These are phyloP conservation scores for Scopulariopsis brevicaulis DNA, from an alignment of 2,329 filamentous ascomycete genomes.

Conservation along the genomic window DNA sequence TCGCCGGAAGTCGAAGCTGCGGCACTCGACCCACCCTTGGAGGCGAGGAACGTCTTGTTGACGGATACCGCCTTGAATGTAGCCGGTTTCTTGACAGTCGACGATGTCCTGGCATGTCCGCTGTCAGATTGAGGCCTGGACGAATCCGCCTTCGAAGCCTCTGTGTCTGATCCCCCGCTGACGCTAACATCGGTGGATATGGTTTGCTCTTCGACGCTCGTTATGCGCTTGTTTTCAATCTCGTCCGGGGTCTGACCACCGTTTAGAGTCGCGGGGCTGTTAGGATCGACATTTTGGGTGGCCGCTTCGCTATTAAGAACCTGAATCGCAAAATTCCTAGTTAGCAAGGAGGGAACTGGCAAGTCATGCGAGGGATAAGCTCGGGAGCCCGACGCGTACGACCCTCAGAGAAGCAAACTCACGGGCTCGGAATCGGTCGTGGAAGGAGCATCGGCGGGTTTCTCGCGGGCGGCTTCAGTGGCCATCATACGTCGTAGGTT, in stretches of 20 bases:
- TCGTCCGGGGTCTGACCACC: conserved; percentile 35
- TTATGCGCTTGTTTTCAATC: conserved; percentile 43
- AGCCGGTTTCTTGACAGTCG: conserved; percentile 59
- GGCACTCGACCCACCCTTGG: conserved; percentile 43
- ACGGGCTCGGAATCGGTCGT: conserved; percentile 33
- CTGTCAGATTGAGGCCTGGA: conserved; percentile 44
- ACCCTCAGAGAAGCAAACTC: conserved; percentile 14
- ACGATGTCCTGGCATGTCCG: conserved; percentile 44
- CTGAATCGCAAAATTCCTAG: background rate
- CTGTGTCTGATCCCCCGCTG: conserved; percentile 68
- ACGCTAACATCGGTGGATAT: conserved; percentile 56
- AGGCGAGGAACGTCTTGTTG: conserved; percentile 72
- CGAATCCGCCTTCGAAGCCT: conserved; percentile 50
- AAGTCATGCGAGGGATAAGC: background rate
- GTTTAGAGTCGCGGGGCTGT: conserved; percentile 29
- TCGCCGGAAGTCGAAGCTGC: conserved; percentile 37
- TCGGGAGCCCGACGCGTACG: background rate
- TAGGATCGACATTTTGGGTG: conserved; percentile 33
- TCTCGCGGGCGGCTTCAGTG: conserved; percentile 45
- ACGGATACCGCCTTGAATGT: conserved; percentile 80
- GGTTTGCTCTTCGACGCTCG: conserved; percentile 43
- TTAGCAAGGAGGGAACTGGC: background rate
- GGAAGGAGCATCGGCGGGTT: conserved; percentile 41
- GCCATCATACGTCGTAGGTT: conserved; percentile 46
- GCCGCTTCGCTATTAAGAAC: conserved; percentile 11